Base-by-base conservation (phyloP, 208 protist genomes). In the Trypanosoma brucei region DNA sequence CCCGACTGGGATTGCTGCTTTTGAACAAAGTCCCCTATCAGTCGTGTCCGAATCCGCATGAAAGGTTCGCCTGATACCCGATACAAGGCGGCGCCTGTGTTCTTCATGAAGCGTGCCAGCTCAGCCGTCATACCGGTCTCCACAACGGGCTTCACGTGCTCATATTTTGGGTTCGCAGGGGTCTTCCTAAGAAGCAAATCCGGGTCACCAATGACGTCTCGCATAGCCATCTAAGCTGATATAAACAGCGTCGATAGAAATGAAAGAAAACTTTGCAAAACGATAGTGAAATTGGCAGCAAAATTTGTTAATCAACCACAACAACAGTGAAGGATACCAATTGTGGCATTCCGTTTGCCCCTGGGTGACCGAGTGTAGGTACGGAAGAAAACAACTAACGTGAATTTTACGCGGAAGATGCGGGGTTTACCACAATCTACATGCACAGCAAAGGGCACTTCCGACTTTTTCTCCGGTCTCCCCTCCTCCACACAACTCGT, bases 121-220 rank as follows among this genome's bases (percentile, higher is more conserved):
- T 88, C 76, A 1, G 59, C 68, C 13, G 86, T 97, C 67, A 86
- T 73, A n/a, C 92, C 92, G 0, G 88, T 81, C 52, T 95, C 81
- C 6, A 97, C 84, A 11, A 93, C 85, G 1, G 84, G 65, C 59
- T 88, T 72, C 33, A 92, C 84, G 39, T 73, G 38, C 31, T 61
- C 70, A 62, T 90, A 96, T 69, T 86, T 91, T 8, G 61, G 62
- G 53, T 84, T 90, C 3, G 56, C 9, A 3, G 61, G 34, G 0
- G 68, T 57, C 42, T 72, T 71, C 8, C 75, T 67, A 51, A 83
- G 77, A 34, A 93, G 63, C 0, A 91, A 55, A 63, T 93, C 73
- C 67, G 81, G 83, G 62, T 91, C 86, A 35, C 90, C 90, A 59
- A 92, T 91, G 0, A 78, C 36, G 0, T 69, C 68, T 8, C 75